Percentiles rank a stretch among this genome's conserved stretches.
phyloP scores from a whole-genome alignment of 768 basidiomycete genomes.

The Chiua virens region DNA sequence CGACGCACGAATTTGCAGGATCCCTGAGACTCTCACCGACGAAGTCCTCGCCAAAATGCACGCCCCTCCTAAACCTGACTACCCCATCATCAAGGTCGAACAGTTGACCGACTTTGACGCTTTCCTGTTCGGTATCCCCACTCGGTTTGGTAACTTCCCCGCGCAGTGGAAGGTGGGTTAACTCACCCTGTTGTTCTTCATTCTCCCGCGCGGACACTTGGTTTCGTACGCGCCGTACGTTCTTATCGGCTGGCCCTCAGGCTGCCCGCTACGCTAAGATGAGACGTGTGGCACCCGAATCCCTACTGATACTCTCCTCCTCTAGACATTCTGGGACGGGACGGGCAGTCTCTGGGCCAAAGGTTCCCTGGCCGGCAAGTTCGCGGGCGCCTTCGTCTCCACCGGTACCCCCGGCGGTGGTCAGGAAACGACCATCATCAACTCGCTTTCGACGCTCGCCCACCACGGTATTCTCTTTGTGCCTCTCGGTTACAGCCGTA shows the following conservation, averaged over 20 bases:
- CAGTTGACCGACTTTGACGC: slow-evolving; percentile 33
- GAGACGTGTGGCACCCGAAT: too few species aligned
- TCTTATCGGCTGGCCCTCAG: too few species aligned
- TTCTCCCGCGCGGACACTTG: neutral
- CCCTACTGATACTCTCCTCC: too few species aligned
- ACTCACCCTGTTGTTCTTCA: neutral
- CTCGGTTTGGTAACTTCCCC: slow-evolving; percentile 47
- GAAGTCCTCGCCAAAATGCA: slow-evolving; percentile 69
- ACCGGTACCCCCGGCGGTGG: slow-evolving; percentile 74
- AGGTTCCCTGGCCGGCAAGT: slow-evolving; percentile 70
- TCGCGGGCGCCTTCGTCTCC: slow-evolving; percentile 73
- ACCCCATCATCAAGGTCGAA: slow-evolving; percentile 31
- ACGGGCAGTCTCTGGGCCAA: slow-evolving; percentile 66
- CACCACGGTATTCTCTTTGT: slow-evolving; percentile 76
- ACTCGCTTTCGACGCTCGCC: slow-evolving; percentile 53
- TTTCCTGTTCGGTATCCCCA: slow-evolving; percentile 44
- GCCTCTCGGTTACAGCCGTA: slow-evolving; percentile 63
- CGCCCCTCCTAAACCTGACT: slow-evolving; percentile 66
- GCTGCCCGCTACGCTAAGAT: too few species aligned
- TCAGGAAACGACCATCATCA: slow-evolving; percentile 60
- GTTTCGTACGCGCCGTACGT: too few species aligned
- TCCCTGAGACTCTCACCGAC: slow-evolving; percentile 73
- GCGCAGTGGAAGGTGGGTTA: slow-evolving; percentile 60
- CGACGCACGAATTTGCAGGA: slow-evolving; percentile 38
- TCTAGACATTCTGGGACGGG: slow-evolving; percentile 69